Base-by-base conservation (phyloP, 176 grass and related monocot genomes). In the Secale cereale region DNA sequence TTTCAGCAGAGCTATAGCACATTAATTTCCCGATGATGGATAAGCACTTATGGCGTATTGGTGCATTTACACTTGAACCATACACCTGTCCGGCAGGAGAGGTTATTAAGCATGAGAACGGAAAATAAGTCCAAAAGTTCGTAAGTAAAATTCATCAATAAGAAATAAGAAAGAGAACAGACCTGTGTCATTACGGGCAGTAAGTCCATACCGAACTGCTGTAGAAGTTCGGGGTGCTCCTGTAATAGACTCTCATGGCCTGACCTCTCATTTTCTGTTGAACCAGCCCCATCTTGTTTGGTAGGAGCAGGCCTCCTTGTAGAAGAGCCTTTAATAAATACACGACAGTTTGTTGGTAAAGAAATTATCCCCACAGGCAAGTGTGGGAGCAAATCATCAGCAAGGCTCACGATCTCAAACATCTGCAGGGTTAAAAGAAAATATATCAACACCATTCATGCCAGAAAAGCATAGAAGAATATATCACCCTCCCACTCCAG, bases 11-110 rank as follows among this genome's bases (percentile, higher is more conserved):
- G 68, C 95, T 95, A 78, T 91, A 98, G 83, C 93, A 88, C 95
- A 98, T 98, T 89, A 98, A 82, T 67, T 98, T 98, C 6, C 88
- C 95, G 23, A 98, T 95, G 63, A 98, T 90, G 3, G 95, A 93
- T 57, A 98, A 86, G 65, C 92, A 98, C 73, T 93, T 98, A 35
- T 98, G 89, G 50, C 95, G 95, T 78, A 95, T 90, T 28, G 91
- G 91, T 52, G 86, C 89, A 85, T 92, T 98, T 78, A 98, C 83
- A 81, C 95, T 98, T 37, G 95, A 98, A 30, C 91, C 88, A 22
- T 98, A 98, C 32, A 95, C 95, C 95, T 98, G 88, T 59, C 25
- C 27, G 71, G 78, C 6, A 39, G 59, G 31, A 85, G 56, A 82
- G 14, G 29, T 32, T 52, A 32, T 33, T 60, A 76, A 82, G 5